A percentile compares a stretch with the other conserved stretches of the same genome.
Evolutionary conservation across 805 yeast genomes (phyloP).

Genomic region (Teunomyces gatunensis): DNA sequence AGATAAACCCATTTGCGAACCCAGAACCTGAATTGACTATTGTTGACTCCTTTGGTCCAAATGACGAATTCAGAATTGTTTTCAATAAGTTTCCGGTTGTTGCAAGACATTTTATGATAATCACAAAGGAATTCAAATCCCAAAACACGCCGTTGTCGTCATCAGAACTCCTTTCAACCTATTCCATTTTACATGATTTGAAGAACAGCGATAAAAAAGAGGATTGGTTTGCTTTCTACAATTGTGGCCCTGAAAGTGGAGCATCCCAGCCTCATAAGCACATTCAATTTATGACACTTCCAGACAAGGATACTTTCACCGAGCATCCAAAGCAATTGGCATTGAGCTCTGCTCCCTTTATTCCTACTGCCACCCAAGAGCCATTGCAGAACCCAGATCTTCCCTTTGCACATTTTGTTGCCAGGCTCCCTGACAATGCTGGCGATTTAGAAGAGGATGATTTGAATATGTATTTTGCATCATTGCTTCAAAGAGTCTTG

Average conservation of each 20-base stretch:
- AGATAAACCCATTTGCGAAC: constrained; percentile 69
- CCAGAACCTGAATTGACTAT: constrained; percentile 78
- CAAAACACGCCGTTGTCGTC: constrained; percentile 74
- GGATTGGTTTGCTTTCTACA: constrained; percentile 79
- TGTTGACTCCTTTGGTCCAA: constrained; percentile 47
- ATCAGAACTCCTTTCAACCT: constrained; percentile 61
- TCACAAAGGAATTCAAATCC: constrained; percentile 69
- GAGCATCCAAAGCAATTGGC: constrained; percentile 54
- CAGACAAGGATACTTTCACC: constrained; percentile 44
- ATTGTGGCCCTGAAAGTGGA: constrained; percentile 85
- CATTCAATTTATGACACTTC: constrained; percentile 77
- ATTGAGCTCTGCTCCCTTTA: constrained; percentile 46
- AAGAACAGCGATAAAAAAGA: constrained; percentile 33
- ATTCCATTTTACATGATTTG: constrained; percentile 50
- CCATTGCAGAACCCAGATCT: constrained; percentile 62
- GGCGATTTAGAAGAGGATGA: constrained; percentile 48
- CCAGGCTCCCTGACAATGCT: constrained; percentile 49
- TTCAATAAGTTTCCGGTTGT: constrained; percentile 87
- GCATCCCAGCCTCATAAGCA: constrained; percentile 96
- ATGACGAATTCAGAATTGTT: constrained; percentile 57
- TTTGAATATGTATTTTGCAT: constrained; percentile 66
- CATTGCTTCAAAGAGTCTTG: constrained; percentile 68
- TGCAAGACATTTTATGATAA: constrained; percentile 72
- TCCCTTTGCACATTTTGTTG: constrained; percentile 79
- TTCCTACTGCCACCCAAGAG: constrained; percentile 52